Conservation (phyloP, 1,139 yeast species). For the Kurtzmaniella quercitrusa region DNA sequence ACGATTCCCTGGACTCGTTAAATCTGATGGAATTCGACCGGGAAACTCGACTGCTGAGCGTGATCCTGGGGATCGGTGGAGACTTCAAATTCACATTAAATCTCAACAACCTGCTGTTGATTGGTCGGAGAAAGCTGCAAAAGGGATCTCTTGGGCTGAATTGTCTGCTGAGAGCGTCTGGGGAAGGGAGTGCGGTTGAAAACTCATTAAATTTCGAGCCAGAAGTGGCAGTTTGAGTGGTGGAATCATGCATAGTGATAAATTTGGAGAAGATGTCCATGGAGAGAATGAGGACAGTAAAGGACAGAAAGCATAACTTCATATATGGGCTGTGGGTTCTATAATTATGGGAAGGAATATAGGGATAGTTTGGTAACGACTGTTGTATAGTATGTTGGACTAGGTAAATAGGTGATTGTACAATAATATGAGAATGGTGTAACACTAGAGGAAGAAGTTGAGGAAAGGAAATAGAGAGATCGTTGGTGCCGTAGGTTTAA, state of each 20-base stretch:
- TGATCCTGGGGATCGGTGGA: slow-evolving; percentile 36
- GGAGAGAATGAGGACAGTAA: too few species aligned
- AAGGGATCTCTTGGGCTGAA: slow-evolving; percentile 5
- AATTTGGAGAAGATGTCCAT: neutral
- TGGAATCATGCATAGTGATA: neutral
- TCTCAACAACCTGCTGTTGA: slow-evolving; percentile 39
- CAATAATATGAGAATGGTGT: neutral
- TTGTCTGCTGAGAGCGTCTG: slow-evolving; percentile 1
- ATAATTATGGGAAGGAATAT: neutral
- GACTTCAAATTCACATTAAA: slow-evolving; percentile 42
- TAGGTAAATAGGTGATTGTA: neutral
- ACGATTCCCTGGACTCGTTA: slow-evolving; percentile 6
- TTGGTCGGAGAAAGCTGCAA: slow-evolving; percentile 29
- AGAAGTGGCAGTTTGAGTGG: neutral
- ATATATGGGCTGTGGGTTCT: neutral
- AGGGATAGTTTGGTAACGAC: neutral
- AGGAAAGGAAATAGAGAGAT: too few species aligned
- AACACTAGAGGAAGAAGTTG: too few species aligned
- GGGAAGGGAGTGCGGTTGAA: neutral
- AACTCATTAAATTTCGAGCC: neutral
- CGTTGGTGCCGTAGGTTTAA: too few species aligned
- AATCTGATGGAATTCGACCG: slow-evolving; percentile 6
- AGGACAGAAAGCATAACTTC: too few species aligned
- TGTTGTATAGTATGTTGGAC: neutral
- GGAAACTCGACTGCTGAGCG: slow-evolving; percentile 42